Evolutionary conservation across 306 rosid genomes (phyloP), one percentile per base, ranked within the genome.

Genomic region (Dryas octopetala): DNA sequence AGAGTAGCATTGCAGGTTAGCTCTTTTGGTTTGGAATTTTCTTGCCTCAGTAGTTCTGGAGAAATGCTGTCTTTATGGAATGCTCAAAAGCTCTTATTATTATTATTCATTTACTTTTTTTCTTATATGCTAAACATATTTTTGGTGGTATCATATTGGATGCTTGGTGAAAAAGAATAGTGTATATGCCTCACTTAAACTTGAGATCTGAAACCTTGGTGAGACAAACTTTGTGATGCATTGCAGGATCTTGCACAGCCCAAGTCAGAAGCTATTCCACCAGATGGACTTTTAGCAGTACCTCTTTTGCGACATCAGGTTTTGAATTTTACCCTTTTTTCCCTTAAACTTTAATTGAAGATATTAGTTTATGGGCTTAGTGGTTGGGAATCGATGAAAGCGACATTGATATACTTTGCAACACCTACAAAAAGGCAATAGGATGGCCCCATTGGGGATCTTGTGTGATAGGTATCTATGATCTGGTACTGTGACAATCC

Each of bases 1-100:
- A 86, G 71, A 80, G 89, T 67, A 72, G 98, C 96, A 15, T 75
- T 92, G 84, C 97, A 96, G 93, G 99, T 95, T 78, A 78, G 84
- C 71, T 50, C 69, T 70, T 52, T 83, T 32, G 38, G 40, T 59
- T 59, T 59, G 63, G 40, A 23, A 23, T 23, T 59, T 23, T 59
- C 16, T 54, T n/a, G 19, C 59, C 63, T 23, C 23, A 9, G 16
- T 59, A 3, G 41, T 59, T 59, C 12, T 0, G 6, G 41, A 59
- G 26, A 59, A 19, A 11, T 16, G 60, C 4, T 54, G 60, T 54
- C 60, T 54, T 23, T 10, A 54, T 54, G 23, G 23, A 54, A 54
- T n/a, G 6, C 16, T 59, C 41, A 26, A 59, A 26, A 26, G 3
- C 4, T 59, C 78, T 53, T 15, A 4, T 26, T 7, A 59, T 59